Evolutionary conservation across 1,284 basidiomycete genomes (phyloP).

Genomic region (Apiotrichum mycotoxinovorans): DNA sequence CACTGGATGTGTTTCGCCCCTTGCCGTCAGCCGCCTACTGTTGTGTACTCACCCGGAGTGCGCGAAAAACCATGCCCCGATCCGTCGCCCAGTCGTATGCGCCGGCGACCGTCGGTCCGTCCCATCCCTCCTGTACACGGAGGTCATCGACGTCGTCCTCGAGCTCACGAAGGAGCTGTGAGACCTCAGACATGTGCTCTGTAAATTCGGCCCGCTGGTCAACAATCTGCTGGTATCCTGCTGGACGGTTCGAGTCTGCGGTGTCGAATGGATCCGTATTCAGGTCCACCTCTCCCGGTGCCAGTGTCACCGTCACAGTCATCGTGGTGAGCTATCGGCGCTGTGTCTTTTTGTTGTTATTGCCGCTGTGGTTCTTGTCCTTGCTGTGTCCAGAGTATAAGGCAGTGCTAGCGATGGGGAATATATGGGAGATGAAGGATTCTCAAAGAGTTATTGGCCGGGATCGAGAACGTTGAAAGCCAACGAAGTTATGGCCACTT

Average conservation of each 20-base stretch:
- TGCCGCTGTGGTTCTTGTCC: too few relatives aligned
- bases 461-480: too few relatives aligned
- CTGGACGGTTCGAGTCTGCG: not conserved
- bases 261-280: not conserved
- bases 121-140: slow-evolving; percentile 41
- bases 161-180: slow-evolving; percentile 34
- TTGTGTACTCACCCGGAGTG: slow-evolving; percentile 38
- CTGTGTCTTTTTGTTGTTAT: not conserved
- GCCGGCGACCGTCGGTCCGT: slow-evolving; percentile 29
- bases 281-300: not conserved
- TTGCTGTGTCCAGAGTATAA: too few relatives aligned
- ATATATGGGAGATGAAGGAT: too few relatives aligned
- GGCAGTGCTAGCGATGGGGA: too few relatives aligned
- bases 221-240: not conserved
- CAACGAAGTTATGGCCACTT: too few relatives aligned
- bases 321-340: not conserved
- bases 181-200: slow-evolving; percentile 27
- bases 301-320: not conserved
- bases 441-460: too few relatives aligned
- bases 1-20: not conserved
- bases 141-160: slow-evolving; percentile 37
- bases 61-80: slow-evolving; percentile 36
- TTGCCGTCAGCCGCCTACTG: too few relatives aligned
- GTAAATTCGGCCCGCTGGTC: slow-evolving; percentile 27
- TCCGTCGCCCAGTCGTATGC: slow-evolving; percentile 42